A percentile compares a stretch with the other conserved stretches of the same genome.
Evolutionary conservation across 2,329 filamentous ascomycete genomes (phyloP).

Genomic region (Colletotrichum noveboracense): DNA sequence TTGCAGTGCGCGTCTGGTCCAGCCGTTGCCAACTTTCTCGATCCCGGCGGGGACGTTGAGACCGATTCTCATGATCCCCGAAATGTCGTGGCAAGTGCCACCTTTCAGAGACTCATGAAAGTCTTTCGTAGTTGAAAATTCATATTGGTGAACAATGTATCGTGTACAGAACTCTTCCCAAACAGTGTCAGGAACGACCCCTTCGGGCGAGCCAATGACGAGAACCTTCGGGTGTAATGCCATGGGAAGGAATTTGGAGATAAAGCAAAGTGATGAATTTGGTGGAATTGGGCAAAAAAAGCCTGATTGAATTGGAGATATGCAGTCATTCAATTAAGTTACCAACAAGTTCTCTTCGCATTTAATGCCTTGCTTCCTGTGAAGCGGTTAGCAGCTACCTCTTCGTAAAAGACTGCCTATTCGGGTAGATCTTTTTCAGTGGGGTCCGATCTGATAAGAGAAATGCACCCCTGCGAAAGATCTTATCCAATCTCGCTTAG

Average conservation of each 20-base stretch:
- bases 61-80: background rate
- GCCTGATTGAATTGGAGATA: background rate
- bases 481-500: slow-evolving; percentile 5
- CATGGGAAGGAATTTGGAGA: background rate
- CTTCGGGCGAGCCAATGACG: background rate
- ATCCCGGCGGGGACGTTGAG: background rate
- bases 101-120: background rate
- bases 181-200: background rate
- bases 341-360: background rate
- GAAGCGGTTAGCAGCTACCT: background rate
- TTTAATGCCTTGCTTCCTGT: background rate
- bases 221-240: background rate
- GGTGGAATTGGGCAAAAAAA: rapidly evolving
- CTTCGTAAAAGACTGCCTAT: background rate
- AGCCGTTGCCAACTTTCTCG: background rate
- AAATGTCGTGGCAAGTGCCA: background rate
- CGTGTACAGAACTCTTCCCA: background rate
- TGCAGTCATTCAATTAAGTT: rapidly evolving
- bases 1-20: background rate
- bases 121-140: background rate
- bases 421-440: background rate
- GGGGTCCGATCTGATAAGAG: background rate
- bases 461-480: background rate
- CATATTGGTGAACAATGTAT: background rate
- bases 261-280: background rate